Evolutionary conservation across 2,329 filamentous ascomycete species (phyloP).

Genomic region (Zymoseptoria tritici): DNA sequence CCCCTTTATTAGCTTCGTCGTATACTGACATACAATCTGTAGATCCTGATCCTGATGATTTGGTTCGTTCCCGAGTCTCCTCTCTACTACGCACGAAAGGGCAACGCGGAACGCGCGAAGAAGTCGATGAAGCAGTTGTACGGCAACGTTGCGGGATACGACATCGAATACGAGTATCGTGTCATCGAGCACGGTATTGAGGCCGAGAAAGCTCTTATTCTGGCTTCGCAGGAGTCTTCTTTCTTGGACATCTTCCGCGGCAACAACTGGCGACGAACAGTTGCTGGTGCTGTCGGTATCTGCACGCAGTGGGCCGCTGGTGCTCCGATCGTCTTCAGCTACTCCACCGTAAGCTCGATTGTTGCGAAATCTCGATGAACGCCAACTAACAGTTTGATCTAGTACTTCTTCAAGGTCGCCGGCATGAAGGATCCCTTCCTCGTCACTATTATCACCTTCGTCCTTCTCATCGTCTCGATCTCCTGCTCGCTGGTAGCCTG

Average conservation of each 20-base stretch:
- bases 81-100: slow-evolving; percentile 13
- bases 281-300: slow-evolving; percentile 14
- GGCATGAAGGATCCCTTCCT: slow-evolving; percentile 12
- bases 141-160: slow-evolving; percentile 9
- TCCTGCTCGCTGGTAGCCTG: slow-evolving; percentile 11
- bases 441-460: slow-evolving; percentile 27
- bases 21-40: not conserved
- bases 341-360: slow-evolving; percentile 8
- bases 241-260: slow-evolving; percentile 14
- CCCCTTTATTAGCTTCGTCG: not conserved
- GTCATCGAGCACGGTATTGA: slow-evolving; percentile 16
- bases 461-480: slow-evolving; percentile 32
- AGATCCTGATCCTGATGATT: slow-evolving; percentile 12
- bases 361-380: no score
- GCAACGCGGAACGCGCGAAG: slow-evolving; percentile 7
- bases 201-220: slow-evolving; percentile 6
- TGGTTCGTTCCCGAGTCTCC: slow-evolving; percentile 12
- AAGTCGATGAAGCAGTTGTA: slow-evolving; percentile 10
- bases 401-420: slow-evolving; percentile 16
- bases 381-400: not conserved
- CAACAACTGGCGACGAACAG: slow-evolving; percentile 13
- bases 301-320: slow-evolving; percentile 15
- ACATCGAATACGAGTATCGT: slow-evolving; percentile 12
- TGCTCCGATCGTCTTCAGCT: slow-evolving; percentile 14
- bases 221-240: slow-evolving; percentile 3